Evolutionary conservation across 2,329 filamentous ascomycete genomes (phyloP).

Genomic region (Penicillium sp.): DNA sequence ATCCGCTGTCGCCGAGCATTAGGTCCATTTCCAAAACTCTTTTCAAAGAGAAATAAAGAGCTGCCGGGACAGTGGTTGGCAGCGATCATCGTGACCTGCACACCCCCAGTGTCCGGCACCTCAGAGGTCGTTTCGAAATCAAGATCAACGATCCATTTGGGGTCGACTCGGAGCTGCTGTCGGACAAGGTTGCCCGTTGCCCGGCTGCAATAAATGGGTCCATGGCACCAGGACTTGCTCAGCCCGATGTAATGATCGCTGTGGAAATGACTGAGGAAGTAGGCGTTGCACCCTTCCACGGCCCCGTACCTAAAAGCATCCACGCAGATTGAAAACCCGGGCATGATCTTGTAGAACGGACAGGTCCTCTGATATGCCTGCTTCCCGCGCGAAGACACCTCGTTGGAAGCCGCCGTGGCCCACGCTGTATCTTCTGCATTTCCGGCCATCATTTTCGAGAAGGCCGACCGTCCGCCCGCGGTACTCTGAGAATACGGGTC

Average conservation of each 20-base stretch:
- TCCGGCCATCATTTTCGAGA: constrained; percentile 87
- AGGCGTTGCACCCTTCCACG: constrained; percentile 86
- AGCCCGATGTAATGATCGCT: constrained; percentile 96
- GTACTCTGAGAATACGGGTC: constrained; percentile 66
- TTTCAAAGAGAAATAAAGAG: constrained; percentile 90
- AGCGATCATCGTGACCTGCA: constrained; percentile 87
- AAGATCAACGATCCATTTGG: constrained; percentile 78
- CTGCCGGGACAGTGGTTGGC: constrained; percentile 97
- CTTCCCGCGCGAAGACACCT: constrained; percentile 75
- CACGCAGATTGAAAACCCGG: constrained; percentile 86
- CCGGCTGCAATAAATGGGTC: constrained; percentile 93
- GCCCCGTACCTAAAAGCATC: constrained; percentile 96
- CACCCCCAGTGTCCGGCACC: constrained; percentile 77
- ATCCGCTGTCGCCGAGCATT: constrained; percentile 69
- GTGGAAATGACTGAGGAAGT: constrained; percentile 97
- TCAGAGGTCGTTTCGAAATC: constrained; percentile 80
- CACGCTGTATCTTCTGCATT: constrained; percentile 90
- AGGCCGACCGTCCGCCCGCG: constrained; percentile 63
- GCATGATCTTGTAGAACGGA: constrained; percentile 98
- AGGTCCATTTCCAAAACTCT: constrained; percentile 61
- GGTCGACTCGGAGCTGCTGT: constrained; percentile 79
- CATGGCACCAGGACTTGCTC: constrained; percentile 83
- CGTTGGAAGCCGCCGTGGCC: constrained; percentile 78
- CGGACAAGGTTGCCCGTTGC: constrained; percentile 88
- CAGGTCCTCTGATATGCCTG: constrained; percentile 86